Evolutionary conservation across 1,139 yeast species (phyloP).

Genomic region (Scheffersomyces lignicola): DNA sequence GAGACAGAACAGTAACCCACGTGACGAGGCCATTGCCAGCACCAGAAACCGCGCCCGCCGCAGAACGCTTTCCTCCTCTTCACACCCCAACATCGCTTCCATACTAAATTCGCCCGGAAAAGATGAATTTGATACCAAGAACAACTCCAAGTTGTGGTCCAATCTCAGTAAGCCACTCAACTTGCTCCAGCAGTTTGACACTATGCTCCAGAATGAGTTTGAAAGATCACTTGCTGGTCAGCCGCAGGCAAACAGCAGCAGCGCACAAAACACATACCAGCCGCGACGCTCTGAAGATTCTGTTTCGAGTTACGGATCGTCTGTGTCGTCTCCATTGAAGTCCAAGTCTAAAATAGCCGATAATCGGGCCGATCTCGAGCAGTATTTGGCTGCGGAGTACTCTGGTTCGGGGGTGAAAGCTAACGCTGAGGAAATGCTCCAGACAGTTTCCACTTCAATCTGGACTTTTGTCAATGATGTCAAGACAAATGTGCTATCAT

Average conservation of each 20-base stretch:
- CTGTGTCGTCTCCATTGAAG: constrained; percentile 24
- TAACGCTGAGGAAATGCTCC: constrained; percentile 38
- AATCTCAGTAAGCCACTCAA: constrained; percentile 53
- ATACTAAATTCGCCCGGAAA: background rate
- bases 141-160: constrained; percentile 33
- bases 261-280: constrained; percentile 12
- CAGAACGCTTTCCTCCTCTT: constrained; percentile 12
- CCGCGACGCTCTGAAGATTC: constrained; percentile 29
- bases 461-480: constrained; percentile 51
- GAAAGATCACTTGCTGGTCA: constrained; percentile 44
- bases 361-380: background rate
- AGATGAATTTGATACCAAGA: constrained; percentile 8
- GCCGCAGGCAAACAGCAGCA: background rate
- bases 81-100: background rate
- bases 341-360: constrained; percentile 17
- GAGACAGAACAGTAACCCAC: constrained; percentile 29
- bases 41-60: constrained; percentile 25
- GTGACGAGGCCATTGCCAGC: constrained; percentile 37
- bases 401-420: constrained; percentile 1
- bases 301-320: constrained; percentile 24
- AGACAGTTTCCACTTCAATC: constrained; percentile 42
- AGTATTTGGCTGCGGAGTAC: background rate
- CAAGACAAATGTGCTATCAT: constrained; percentile 36
- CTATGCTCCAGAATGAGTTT: constrained; percentile 63
- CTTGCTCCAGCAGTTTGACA: constrained; percentile 68